Evolutionary conservation across 768 basidiomycete species (phyloP), one percentile per base, ranked within the genome.

Genomic region (Tylopilus sp.): DNA sequence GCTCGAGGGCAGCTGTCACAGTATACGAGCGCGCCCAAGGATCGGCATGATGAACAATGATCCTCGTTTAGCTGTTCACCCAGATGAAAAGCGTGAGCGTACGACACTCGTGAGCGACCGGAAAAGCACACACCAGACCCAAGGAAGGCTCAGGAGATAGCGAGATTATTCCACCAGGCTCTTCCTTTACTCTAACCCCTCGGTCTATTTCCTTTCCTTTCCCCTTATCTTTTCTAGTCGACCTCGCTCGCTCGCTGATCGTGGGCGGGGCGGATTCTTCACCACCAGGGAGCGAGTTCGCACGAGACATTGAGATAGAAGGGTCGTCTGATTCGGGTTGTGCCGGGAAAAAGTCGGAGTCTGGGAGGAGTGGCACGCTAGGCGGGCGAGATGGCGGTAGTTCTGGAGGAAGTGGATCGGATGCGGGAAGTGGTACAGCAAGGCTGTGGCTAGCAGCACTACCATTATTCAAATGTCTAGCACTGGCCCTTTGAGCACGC

Each of bases 1-100:
- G 94, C 92, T 57, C 88, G 76, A 31, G 95, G 91, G 67, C 97
- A 99, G 18, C 95, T 94, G 69, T 98, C 97, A 69, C 97, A 99
- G 68, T 97, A 98, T 18, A 99, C 82, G 54, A 98, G 78, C 40
- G 88, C 81, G 43, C 95, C 95, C 57, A 76, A 63, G 22, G 86
- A 90, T 60, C 85, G 83, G 67, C 89, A 92, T 17, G 89, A 80
- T 55, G 88, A 91, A 64, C 89, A 92, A 62, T 91, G 87, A 65
- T 92, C 89, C 65, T 91, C 83, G 68, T 91, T 91, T 60, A 75
- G 59, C 77, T 80, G 56, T 28, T 18, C 47, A 45, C 38, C 44
- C 46, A 41, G 44, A 31, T 25, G 40, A 31, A 47, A 40, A 53
- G 28, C 0, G 50, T 67, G 52, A 69, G 65, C 35, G n/a, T 28